A percentile compares a stretch with the other conserved stretches of the same genome.
Conservation (phyloP, 148 eudicot species). For the Arctostaphylos glauca region DNA sequence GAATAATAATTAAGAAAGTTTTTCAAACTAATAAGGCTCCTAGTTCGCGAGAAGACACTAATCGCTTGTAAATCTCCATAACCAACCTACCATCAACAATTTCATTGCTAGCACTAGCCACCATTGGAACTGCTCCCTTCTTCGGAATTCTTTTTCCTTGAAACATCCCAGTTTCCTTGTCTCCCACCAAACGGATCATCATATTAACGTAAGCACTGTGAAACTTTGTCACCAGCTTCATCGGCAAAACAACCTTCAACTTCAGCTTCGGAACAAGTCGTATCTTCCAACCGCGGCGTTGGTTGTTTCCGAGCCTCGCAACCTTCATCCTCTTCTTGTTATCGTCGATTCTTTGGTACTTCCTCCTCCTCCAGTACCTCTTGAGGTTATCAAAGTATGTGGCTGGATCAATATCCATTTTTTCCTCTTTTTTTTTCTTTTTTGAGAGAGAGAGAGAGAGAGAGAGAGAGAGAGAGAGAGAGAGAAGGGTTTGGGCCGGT, state of each 20-base stretch:
- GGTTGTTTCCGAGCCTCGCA: conserved; percentile 17
- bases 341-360: conserved; percentile 18
- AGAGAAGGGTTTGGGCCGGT: background rate
- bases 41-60: conserved; percentile 13
- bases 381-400: conserved; percentile 3
- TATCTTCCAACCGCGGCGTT: background rate
- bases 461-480: background rate
- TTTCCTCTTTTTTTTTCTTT: background rate
- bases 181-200: background rate
- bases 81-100: conserved; percentile 6
- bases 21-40: conserved; percentile 5
- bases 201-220: background rate
- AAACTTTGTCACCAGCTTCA: conserved; percentile 10
- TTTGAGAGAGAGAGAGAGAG: background rate
- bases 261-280: background rate
- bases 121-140: background rate
- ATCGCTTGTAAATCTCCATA: background rate
- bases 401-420: background rate
- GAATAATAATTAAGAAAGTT: background rate
- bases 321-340: conserved; percentile 10
- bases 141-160: background rate
- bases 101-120: background rate
- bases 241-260: conserved; percentile 12
- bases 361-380: conserved; percentile 28
- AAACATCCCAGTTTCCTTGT: background rate